These are phyloP conservation scores for Aspergillus ibericus DNA, from an alignment of 2,329 filamentous ascomycete species.

Conservation along the genomic window DNA sequence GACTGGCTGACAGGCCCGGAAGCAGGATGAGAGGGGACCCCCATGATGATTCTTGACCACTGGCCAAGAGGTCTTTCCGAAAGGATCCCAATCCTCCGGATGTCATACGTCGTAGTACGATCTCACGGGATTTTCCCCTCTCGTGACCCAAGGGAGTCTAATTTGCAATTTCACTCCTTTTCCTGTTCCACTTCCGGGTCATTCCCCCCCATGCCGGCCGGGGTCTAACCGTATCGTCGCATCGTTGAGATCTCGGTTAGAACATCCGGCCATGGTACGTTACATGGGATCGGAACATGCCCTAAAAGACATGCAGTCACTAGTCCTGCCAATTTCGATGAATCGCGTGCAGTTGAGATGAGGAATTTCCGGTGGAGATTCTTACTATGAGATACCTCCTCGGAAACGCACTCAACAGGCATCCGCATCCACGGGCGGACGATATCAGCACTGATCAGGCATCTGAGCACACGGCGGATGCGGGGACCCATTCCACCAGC, in stretches of 20 bases:
- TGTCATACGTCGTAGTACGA: too few relatives aligned
- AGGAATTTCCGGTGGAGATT: not conserved
- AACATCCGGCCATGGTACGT: slow-evolving; percentile 7
- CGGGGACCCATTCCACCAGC: not conserved
- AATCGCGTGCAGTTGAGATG: not conserved
- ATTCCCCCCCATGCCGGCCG: not conserved
- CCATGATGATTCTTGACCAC: not conserved
- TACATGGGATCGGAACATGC: not conserved
- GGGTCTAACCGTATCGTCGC: not conserved
- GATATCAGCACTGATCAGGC: not conserved
- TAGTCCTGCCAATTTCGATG: not conserved
- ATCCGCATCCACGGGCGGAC: not conserved
- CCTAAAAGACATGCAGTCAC: slow-evolving; percentile 2
- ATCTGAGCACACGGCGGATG: not conserved
- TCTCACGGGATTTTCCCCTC: too few relatives aligned
- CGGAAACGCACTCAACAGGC: not conserved
- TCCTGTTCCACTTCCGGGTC: too few relatives aligned
- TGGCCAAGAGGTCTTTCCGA: too few relatives aligned
- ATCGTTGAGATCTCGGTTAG: slow-evolving; percentile 7
- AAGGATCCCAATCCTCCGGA: too few relatives aligned
- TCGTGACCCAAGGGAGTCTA: too few relatives aligned
- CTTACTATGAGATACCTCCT: too few relatives aligned
- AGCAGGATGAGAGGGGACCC: too few relatives aligned
- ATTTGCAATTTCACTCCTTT: too few relatives aligned
- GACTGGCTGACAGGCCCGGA: not conserved